Conservation (phyloP, 1,284 basidiomycete species). For the Neotropicomus parvogracilis region DNA sequence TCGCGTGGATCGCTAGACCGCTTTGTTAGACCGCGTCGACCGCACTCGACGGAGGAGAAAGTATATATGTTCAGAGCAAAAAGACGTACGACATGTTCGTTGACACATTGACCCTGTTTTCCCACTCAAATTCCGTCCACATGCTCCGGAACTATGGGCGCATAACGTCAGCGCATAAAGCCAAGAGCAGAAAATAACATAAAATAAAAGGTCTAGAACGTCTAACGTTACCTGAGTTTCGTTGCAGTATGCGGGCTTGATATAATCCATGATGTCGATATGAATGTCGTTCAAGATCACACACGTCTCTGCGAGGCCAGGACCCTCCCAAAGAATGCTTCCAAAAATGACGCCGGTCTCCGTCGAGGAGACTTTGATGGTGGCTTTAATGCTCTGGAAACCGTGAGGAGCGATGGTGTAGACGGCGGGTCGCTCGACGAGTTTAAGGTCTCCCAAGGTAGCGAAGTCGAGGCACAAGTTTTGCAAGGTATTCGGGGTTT, state of each 20-base stretch:
- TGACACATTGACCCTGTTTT: conserved; percentile 84
- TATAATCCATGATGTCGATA: conserved; percentile 99
- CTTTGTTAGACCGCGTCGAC: too few relatives aligned
- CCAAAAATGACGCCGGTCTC: conserved; percentile 99
- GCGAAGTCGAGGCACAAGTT: conserved; percentile 98
- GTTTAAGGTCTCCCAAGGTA: conserved; percentile 94
- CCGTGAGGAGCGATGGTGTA: conserved; percentile 94
- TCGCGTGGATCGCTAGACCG: conserved; percentile 60
- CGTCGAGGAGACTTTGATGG: conserved; percentile 96
- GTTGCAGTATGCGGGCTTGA: conserved; percentile 94
- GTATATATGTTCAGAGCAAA: not conserved
- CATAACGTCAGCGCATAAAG: conserved; percentile 1
- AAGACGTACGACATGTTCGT: conserved; percentile 58
- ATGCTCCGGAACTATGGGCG: conserved; percentile 76
- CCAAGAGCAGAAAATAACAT: not conserved
- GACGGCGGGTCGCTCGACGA: conserved; percentile 91
- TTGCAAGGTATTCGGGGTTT: conserved; percentile 91
- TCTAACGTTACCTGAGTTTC: conserved; percentile 75
- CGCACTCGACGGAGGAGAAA: not conserved
- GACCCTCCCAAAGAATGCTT: conserved; percentile 96
- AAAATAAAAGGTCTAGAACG: too few relatives aligned
- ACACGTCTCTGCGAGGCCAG: conserved; percentile 79
- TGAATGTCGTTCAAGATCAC: conserved; percentile 97
- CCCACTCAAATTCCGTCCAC: conserved; percentile 93
- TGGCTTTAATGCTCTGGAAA: conserved; percentile 98